Evolutionary conservation across 306 rosid species (phyloP).

Genomic region (Lagenaria siceraria): DNA sequence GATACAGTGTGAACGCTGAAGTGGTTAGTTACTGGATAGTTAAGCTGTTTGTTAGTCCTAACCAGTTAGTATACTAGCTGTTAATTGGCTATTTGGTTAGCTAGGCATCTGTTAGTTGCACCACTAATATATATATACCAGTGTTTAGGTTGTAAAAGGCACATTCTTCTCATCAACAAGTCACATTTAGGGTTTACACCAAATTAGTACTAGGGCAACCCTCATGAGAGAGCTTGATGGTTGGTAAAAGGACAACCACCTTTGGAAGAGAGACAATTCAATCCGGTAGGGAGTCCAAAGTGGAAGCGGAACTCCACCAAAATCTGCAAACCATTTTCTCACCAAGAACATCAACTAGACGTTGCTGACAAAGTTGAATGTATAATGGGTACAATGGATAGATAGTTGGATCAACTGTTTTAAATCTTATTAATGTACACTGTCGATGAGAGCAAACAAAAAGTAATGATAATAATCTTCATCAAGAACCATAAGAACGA

Average conservation of each 20-base stretch:
- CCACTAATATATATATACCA: neutral
- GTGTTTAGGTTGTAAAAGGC: neutral
- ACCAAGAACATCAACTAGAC: neutral
- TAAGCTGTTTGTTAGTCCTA: neutral
- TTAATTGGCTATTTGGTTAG: neutral
- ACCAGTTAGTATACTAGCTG: neutral
- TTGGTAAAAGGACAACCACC: neutral
- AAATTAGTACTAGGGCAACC: neutral
- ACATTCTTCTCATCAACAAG: neutral
- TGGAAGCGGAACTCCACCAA: neutral
- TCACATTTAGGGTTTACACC: neutral
- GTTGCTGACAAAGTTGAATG: neutral
- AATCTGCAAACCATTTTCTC: neutral
- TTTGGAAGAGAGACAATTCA: neutral
- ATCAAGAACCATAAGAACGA: neutral
- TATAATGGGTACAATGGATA: neutral
- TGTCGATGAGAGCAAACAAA: neutral
- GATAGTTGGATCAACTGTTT: neutral
- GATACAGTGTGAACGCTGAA: neutral
- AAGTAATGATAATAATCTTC: neutral
- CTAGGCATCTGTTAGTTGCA: neutral
- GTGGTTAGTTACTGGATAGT: neutral
- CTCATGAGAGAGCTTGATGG: neutral
- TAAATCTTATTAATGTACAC: neutral
- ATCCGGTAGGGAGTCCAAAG: neutral